Percentiles rank a stretch among this genome's conserved stretches.
phyloP scores from a whole-genome alignment of 2,329 filamentous ascomycete genomes.

The Phyllosticta ampelicida region DNA sequence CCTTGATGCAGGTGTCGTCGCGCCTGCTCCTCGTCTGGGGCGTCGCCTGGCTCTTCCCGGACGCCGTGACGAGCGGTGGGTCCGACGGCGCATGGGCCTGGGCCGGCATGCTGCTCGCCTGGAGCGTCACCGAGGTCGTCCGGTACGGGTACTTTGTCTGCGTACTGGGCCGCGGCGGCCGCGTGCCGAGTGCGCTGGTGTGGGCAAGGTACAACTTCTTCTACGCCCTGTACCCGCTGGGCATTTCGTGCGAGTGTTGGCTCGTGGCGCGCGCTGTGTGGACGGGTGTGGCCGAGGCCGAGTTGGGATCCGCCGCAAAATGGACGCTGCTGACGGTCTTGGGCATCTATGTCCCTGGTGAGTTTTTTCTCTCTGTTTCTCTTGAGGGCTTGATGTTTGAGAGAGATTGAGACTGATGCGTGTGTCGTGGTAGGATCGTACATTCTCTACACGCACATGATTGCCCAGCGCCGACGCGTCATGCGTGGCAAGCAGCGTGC shows the following conservation, averaged over 20 bases:
- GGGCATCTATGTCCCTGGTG: slow-evolving; percentile 70
- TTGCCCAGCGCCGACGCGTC: slow-evolving; percentile 75
- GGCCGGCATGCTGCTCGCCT: slow-evolving; percentile 71
- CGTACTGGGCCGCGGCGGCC: slow-evolving; percentile 48
- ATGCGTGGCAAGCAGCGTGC: slow-evolving; percentile 50
- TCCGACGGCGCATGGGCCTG: slow-evolving; percentile 39
- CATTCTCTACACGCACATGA: slow-evolving; percentile 89
- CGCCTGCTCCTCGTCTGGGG: slow-evolving; percentile 85
- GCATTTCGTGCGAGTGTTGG: slow-evolving; percentile 77
- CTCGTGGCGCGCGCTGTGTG: slow-evolving; percentile 62
- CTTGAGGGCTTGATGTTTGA: too few relatives aligned
- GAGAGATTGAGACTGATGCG: too few relatives aligned
- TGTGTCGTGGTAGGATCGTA: slow-evolving; percentile 49
- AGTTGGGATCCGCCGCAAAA: slow-evolving; percentile 41
- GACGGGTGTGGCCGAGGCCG: slow-evolving; percentile 37
- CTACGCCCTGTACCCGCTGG: slow-evolving; percentile 82
- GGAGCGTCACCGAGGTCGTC: slow-evolving; percentile 79
- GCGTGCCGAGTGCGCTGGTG: slow-evolving; percentile 54
- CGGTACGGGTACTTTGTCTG: slow-evolving; percentile 87
- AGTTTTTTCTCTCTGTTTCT: too few relatives aligned
- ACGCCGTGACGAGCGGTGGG: slow-evolving; percentile 44
- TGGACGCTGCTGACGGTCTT: slow-evolving; percentile 55
- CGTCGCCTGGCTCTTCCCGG: slow-evolving; percentile 64
- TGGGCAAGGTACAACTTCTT: slow-evolving; percentile 91
- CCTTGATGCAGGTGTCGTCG: slow-evolving; percentile 77